These are phyloP conservation scores for Beauveria asiatica DNA, from an alignment of 2,329 filamentous ascomycete genomes.

Conservation along the genomic window DNA sequence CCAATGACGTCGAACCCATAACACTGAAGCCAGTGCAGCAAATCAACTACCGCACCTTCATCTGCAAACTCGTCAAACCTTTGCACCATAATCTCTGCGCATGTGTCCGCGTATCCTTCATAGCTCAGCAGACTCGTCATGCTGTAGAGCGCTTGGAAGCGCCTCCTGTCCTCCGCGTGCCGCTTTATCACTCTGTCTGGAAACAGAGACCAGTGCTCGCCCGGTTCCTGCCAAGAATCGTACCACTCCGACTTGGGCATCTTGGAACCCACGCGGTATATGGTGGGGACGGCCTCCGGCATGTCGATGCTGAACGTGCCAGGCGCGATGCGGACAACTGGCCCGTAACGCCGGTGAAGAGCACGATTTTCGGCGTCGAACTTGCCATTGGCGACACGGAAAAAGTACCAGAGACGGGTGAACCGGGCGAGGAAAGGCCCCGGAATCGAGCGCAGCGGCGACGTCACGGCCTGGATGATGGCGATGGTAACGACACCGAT, in stretches of 20 bases:
- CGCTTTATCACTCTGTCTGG: constrained; percentile 24
- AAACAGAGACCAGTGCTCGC: constrained; percentile 22
- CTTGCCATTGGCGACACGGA: constrained; percentile 24
- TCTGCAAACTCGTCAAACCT: constrained; percentile 29
- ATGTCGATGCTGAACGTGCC: constrained; percentile 33
- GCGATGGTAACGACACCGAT: neutral
- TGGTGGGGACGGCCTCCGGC: constrained; percentile 25
- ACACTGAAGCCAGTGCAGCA: constrained; percentile 36
- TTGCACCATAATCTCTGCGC: constrained; percentile 30
- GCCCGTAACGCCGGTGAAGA: constrained; percentile 31
- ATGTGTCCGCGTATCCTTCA: constrained; percentile 40
- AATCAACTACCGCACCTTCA: constrained; percentile 18
- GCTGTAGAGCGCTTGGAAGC: constrained; percentile 36
- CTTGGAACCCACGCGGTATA: constrained; percentile 32
- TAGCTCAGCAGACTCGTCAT: constrained; percentile 40
- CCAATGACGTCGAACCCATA: constrained; percentile 45
- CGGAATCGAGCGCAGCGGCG: constrained; percentile 31
- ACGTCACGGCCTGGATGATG: constrained; percentile 8
- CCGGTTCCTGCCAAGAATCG: constrained; percentile 16
- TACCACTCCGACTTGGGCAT: constrained; percentile 21
- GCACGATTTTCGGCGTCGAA: constrained; percentile 32
- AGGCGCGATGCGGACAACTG: constrained; percentile 32
- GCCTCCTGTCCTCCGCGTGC: constrained; percentile 30
- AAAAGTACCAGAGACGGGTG: constrained; percentile 35
- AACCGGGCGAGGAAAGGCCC: constrained; percentile 37